Conservation (phyloP, 306 rosid species). For the Pyrus betulifolia region DNA sequence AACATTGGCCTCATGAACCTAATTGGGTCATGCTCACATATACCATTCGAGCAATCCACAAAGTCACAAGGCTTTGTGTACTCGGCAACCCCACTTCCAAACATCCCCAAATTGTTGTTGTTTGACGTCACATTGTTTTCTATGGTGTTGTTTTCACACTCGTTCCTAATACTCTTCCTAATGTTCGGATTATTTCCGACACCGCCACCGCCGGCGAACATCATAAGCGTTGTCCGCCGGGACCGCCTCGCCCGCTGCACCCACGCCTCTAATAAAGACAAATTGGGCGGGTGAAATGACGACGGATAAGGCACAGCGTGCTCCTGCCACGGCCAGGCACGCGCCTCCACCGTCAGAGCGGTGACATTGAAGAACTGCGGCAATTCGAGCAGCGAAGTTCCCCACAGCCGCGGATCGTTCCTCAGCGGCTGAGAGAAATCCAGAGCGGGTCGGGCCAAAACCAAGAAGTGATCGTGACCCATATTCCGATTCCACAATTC, state of each 20-base stretch:
- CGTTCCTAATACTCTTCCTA: constrained; percentile 56
- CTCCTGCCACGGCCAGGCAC: constrained; percentile 97
- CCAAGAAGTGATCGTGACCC: constrained; percentile 82
- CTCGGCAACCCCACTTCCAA: background rate
- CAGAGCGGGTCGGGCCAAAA: constrained; percentile 87
- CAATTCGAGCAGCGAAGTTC: constrained; percentile 71
- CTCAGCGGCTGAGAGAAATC: constrained; percentile 69
- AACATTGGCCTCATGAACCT: constrained; percentile 79
- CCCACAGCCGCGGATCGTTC: constrained; percentile 69
- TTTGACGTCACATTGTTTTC: background rate
- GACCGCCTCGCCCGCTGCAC: constrained; percentile 51
- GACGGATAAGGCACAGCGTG: constrained; percentile 83
- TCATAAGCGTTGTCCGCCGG: constrained; percentile 33
- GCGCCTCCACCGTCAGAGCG: constrained; percentile 56
- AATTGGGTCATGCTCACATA: constrained; percentile 81
- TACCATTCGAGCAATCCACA: constrained; percentile 84
- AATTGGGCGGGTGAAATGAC: constrained; percentile 78
- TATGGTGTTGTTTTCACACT: constrained; percentile 41
- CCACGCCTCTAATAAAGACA: constrained; percentile 59
- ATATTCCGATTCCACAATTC: constrained; percentile 42
- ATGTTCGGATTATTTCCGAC: constrained; percentile 50
- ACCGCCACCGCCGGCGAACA: constrained; percentile 83
- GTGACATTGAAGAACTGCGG: constrained; percentile 63
- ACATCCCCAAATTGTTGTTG: background rate
- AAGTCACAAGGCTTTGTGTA: constrained; percentile 40